Conservation (phyloP, 1,139 yeast genomes). For the Yamadazyma membranifaciens region DNA sequence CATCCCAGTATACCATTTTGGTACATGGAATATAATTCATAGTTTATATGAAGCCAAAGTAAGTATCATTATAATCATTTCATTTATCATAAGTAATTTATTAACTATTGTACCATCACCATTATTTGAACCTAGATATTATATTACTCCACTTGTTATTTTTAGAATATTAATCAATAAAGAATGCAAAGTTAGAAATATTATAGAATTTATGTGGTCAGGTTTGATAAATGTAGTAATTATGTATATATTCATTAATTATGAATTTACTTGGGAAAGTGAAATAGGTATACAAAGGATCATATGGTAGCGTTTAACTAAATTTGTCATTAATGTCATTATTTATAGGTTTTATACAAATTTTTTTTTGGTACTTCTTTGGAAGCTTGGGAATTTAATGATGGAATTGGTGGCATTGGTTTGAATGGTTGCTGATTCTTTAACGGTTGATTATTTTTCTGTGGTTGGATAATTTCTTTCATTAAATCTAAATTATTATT, state of each 20-base stretch:
- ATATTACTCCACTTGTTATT: slow-evolving; percentile 72
- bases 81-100: slow-evolving; percentile 51
- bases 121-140: slow-evolving; percentile 89
- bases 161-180: slow-evolving; percentile 65
- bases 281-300: slow-evolving; percentile 71
- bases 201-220: slow-evolving; percentile 62
- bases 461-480: slow-evolving; percentile 7
- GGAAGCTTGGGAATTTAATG: not conserved
- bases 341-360: not conserved
- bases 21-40: slow-evolving; percentile 47
- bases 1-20: slow-evolving; percentile 73
- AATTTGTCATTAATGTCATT: slow-evolving; percentile 2
- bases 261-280: slow-evolving; percentile 68
- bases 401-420: not conserved
- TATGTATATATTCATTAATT: slow-evolving; percentile 53
- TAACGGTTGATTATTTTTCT: not conserved
- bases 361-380: not conserved
- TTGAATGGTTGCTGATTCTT: not conserved
- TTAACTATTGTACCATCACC: slow-evolving; percentile 84
- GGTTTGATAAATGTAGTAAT: slow-evolving; percentile 52
- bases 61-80: slow-evolving; percentile 37
- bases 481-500: slow-evolving; percentile 22
- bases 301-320: slow-evolving; percentile 71
- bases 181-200: slow-evolving; percentile 35
- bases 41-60: slow-evolving; percentile 17